These are phyloP conservation scores for Globisporangium megalacanthum DNA, from an alignment of 352 stramenopile species.

Conservation along the genomic window DNA sequence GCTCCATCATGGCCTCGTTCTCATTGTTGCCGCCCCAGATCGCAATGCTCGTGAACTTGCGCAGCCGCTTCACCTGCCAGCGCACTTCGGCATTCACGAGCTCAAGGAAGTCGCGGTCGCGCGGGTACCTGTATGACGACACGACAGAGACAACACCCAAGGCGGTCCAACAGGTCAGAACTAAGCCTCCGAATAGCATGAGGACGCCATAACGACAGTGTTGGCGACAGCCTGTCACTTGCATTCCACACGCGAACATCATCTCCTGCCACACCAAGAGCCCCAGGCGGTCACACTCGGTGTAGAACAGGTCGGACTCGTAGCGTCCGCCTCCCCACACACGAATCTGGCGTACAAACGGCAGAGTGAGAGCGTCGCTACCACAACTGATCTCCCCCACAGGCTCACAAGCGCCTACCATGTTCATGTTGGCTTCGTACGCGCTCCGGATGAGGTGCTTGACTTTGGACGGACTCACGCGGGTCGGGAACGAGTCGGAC, in stretches of 20 bases:
- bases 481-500: constrained; percentile 67
- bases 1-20: constrained; percentile 86
- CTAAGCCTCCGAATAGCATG: no score
- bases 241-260: constrained; percentile 89
- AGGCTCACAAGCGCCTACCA: constrained; percentile 33
- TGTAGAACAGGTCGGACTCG: constrained; percentile 80
- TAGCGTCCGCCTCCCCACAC: constrained; percentile 88
- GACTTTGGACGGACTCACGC: constrained; percentile 28
- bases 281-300: constrained; percentile 68
- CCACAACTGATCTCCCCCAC: background rate
- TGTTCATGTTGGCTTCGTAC: constrained; percentile 76
- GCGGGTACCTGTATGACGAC: constrained; percentile 30
- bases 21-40: constrained; percentile 91
- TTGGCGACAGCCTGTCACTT: constrained; percentile 13
- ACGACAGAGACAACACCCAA: background rate
- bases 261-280: constrained; percentile 89
- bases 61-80: constrained; percentile 58
- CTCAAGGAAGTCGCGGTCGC: constrained; percentile 52
- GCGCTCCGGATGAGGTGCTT: constrained; percentile 52
- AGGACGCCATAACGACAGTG: background rate
- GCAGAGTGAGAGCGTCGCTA: background rate
- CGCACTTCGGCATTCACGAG: constrained; percentile 51
- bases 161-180: no score
- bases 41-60: constrained; percentile 76
- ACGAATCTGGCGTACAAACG: constrained; percentile 34